Percentiles rank a stretch among this genome's conserved stretches.
These are phyloP conservation scores for Pleodorina starrii DNA, from an alignment of 139 green algal genomes.

Conservation along the genomic window DNA sequence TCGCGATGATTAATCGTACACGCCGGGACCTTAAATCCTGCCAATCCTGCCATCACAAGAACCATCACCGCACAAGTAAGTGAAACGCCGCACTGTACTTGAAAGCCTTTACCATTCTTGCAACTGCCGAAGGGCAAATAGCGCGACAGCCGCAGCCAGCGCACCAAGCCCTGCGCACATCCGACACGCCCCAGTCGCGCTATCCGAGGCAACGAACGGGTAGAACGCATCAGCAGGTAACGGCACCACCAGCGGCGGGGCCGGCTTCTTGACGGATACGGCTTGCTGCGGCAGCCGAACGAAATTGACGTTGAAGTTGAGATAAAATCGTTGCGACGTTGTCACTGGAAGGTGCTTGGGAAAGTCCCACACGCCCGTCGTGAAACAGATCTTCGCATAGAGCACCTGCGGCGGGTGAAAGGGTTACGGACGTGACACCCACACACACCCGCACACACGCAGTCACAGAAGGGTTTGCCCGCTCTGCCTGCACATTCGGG, in stretches of 20 bases:
- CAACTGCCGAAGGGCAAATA: background rate
- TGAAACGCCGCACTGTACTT: too few species aligned
- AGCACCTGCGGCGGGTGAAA: conserved; percentile 53
- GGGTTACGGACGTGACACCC: background rate
- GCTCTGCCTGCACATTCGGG: too few species aligned
- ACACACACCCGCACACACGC: too few species aligned
- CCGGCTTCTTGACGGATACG: conserved; percentile 47
- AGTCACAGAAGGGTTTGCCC: too few species aligned
- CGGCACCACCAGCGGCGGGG: conserved; percentile 57
- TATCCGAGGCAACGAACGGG: conserved; percentile 55
- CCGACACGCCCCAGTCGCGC: background rate
- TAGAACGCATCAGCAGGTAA: conserved; percentile 70
- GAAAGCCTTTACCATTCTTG: too few species aligned
- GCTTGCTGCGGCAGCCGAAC: conserved; percentile 51
- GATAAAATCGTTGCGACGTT: conserved; percentile 35
- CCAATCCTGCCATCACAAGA: too few species aligned
- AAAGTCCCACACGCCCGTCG: conserved; percentile 56
- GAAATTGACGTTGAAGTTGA: conserved; percentile 54
- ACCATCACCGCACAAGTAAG: too few species aligned
- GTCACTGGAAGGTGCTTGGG: background rate
- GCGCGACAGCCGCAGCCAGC: background rate
- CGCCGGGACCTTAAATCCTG: too few species aligned
- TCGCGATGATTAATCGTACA: too few species aligned
- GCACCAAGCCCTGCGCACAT: background rate
- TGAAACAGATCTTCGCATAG: conserved; percentile 63